phyloP scores from a whole-genome alignment of 2,329 filamentous ascomycete genomes.

The Nemania sp. region DNA sequence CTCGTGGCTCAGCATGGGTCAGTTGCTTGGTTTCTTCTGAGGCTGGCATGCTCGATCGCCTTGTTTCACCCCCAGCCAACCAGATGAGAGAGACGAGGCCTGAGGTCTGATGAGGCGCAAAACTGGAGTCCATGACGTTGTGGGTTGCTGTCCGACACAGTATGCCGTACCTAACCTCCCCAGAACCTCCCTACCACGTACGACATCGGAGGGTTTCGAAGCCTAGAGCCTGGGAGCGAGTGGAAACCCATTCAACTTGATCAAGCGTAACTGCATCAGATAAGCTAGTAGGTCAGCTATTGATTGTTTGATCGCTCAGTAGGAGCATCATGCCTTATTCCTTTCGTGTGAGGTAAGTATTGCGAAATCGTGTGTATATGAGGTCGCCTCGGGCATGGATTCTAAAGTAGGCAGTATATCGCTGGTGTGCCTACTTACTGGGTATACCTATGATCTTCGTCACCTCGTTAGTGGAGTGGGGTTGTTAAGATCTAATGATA shows the following conservation, averaged over 20 bases:
- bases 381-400: background rate
- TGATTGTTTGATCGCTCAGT: background rate
- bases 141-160: background rate
- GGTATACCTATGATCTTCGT: no score
- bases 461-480: background rate
- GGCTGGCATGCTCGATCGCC: conserved; percentile 16
- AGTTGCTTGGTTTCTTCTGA: conserved; percentile 14
- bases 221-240: background rate
- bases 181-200: background rate
- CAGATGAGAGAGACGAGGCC: conserved; percentile 20
- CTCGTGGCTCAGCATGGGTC: conserved; percentile 5
- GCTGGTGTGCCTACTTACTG: background rate
- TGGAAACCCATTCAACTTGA: background rate
- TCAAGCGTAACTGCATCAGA: background rate
- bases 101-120: conserved; percentile 8
- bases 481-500: background rate
- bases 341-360: background rate
- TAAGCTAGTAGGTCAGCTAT: background rate
- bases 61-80: conserved; percentile 29
- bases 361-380: background rate
- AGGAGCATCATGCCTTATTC: background rate
- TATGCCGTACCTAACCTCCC: no score
- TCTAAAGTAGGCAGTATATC: background rate
- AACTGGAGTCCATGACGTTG: conserved; percentile 7
- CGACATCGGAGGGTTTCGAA: background rate